Evolutionary conservation across 305 asterid species (phyloP).

Genomic region (Fraxinus latifolia): DNA sequence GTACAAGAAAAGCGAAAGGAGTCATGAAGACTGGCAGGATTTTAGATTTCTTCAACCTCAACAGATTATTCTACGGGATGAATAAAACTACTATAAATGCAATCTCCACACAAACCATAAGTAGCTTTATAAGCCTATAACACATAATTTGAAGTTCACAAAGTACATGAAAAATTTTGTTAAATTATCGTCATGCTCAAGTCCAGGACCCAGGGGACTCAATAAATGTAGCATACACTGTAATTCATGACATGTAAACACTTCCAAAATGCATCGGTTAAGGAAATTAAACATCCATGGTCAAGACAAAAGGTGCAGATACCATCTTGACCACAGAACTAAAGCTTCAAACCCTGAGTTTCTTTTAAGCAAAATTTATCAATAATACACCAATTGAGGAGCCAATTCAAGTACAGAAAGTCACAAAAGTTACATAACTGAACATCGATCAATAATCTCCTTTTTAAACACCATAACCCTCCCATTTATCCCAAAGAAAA

Average conservation of each 20-base stretch:
- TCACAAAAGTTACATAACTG: neutral
- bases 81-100: constrained; percentile 1
- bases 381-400: neutral
- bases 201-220: neutral
- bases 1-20: constrained; percentile 7
- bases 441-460: neutral
- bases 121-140: neutral
- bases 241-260: neutral
- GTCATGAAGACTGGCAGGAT: constrained; percentile 1
- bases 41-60: constrained; percentile 2
- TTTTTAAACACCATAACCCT: neutral
- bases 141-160: neutral
- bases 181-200: neutral
- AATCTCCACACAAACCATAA: neutral
- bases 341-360: neutral
- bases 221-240: neutral
- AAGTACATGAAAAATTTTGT: neutral
- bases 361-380: neutral
- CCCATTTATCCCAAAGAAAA: neutral
- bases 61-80: constrained; percentile 9
- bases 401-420: neutral
- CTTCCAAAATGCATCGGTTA: neutral
- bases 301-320: neutral
- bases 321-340: neutral
- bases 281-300: neutral